Percentiles rank a stretch among this genome's conserved stretches.
phyloP scores from a whole-genome alignment of 371 early-diverging fungal species.

The Rhizopus sp. region DNA sequence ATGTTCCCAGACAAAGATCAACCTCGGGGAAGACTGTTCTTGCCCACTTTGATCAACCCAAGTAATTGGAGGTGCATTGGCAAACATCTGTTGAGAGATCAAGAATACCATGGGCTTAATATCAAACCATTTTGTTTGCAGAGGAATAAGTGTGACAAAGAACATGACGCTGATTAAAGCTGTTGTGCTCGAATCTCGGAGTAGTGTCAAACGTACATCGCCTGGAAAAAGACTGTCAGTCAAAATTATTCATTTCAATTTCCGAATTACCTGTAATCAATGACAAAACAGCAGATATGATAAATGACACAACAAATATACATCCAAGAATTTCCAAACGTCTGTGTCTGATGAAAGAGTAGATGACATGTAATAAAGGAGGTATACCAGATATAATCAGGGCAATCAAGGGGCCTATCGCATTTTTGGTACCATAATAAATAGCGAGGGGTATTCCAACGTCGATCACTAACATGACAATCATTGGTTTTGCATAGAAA shows the following conservation, averaged over 20 bases:
- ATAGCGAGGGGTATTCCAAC: conserved; percentile 39
- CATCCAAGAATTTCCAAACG: conserved; percentile 45
- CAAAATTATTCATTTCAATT: not conserved
- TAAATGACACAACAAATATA: conserved; percentile 43
- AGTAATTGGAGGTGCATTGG: not conserved
- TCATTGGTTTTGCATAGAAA: conserved; percentile 6
- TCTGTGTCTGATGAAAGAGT: conserved; percentile 23
- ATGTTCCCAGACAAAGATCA: conserved; percentile 22
- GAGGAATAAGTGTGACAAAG: conserved; percentile 44
- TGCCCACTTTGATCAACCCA: conserved; percentile 14
- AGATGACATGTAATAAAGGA: conserved; percentile 36
- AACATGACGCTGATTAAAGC: conserved; percentile 45
- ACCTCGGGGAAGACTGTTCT: not conserved
- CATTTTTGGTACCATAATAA: conserved; percentile 37
- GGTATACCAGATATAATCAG: conserved; percentile 55
- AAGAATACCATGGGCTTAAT: conserved; percentile 37
- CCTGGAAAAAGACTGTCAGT: conserved; percentile 17
- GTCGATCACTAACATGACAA: conserved; percentile 27
- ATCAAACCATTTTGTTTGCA: conserved; percentile 34
- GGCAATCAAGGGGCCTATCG: conserved; percentile 33
- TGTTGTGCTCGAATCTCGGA: conserved; percentile 49
- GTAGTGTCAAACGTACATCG: conserved; percentile 42
- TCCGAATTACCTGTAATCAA: conserved; percentile 30
- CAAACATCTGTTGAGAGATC: conserved; percentile 18
- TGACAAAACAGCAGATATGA: conserved; percentile 44